phyloP scores from a whole-genome alignment of 495 filamentous ascomycete species.

The Aspergillus bridgeri region DNA sequence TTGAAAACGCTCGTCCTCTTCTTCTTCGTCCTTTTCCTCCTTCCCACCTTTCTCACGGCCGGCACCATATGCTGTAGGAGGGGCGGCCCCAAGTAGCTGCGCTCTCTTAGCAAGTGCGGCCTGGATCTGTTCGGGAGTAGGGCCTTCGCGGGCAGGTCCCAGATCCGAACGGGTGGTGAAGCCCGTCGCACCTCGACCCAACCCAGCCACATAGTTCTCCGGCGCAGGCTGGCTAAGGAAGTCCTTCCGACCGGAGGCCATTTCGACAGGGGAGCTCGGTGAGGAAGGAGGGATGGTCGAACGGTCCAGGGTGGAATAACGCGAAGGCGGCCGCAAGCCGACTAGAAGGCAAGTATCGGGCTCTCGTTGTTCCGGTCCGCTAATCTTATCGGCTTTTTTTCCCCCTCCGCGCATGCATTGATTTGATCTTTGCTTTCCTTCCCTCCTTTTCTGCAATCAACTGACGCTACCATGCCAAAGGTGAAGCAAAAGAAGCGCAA shows the following conservation, averaged over 20 bases:
- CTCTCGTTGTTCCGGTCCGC: slow-evolving; percentile 33
- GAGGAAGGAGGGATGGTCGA: neutral
- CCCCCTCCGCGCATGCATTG: neutral
- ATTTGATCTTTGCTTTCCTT: too few species aligned
- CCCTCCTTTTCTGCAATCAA: neutral
- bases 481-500: slow-evolving; percentile 56
- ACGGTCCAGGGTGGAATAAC: neutral
- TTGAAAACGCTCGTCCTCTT: slow-evolving; percentile 84
- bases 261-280: slow-evolving; percentile 29
- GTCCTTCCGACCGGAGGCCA: slow-evolving; percentile 78
- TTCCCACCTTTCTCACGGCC: slow-evolving; percentile 63
- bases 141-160: slow-evolving; percentile 92
- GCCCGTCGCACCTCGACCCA: slow-evolving; percentile 95
- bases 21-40: slow-evolving; percentile 67
- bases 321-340: neutral
- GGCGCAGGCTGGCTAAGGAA: slow-evolving; percentile 89
- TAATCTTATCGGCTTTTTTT: slow-evolving; percentile 38
- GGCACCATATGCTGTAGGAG: slow-evolving; percentile 74
- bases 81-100: slow-evolving; percentile 75
- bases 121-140: slow-evolving; percentile 97
- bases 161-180: slow-evolving; percentile 98
- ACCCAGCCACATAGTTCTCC: slow-evolving; percentile 97
- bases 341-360: slow-evolving; percentile 12
- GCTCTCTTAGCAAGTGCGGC: slow-evolving; percentile 91
- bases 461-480: slow-evolving; percentile 26